These are phyloP conservation scores for Nicotiana paniculata DNA, from an alignment of 257 asterid genomes.

Conservation along the genomic window DNA sequence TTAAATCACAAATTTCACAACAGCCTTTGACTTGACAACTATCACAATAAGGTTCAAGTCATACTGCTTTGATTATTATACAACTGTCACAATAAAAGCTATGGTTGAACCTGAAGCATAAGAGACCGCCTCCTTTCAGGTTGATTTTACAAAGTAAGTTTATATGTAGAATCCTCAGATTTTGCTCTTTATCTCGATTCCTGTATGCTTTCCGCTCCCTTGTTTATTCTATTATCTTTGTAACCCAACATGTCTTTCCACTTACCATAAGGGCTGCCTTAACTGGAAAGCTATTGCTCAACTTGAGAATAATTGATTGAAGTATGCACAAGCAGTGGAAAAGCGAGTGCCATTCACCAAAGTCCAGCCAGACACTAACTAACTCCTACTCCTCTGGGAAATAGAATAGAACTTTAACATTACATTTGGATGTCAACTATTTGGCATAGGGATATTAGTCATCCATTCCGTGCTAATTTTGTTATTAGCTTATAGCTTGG, in stretches of 20 bases:
- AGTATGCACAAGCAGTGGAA: not conserved
- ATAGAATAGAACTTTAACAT: not conserved
- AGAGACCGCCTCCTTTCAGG: not conserved
- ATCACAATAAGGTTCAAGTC: not conserved
- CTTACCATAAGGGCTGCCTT: not conserved
- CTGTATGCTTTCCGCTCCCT: not conserved
- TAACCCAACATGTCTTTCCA: not conserved
- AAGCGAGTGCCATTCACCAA: not conserved
- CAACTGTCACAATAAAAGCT: not conserved
- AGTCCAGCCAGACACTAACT: not conserved
- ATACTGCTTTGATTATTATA: not conserved
- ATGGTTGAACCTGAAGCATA: not conserved
- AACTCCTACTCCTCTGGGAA: not conserved
- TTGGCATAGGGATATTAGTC: not conserved
- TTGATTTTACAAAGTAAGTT: not conserved
- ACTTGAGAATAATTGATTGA: not conserved
- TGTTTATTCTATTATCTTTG: not conserved
- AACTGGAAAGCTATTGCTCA: not conserved
- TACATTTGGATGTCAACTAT: not conserved
- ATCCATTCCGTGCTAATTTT: not conserved
- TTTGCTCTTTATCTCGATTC: not conserved
- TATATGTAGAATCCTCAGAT: not conserved
- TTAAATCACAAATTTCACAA: not conserved
- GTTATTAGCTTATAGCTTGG: not conserved
- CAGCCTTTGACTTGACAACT: not conserved